Conservation (phyloP, 495 filamentous ascomycete species). For the Neurospora pannonica region DNA sequence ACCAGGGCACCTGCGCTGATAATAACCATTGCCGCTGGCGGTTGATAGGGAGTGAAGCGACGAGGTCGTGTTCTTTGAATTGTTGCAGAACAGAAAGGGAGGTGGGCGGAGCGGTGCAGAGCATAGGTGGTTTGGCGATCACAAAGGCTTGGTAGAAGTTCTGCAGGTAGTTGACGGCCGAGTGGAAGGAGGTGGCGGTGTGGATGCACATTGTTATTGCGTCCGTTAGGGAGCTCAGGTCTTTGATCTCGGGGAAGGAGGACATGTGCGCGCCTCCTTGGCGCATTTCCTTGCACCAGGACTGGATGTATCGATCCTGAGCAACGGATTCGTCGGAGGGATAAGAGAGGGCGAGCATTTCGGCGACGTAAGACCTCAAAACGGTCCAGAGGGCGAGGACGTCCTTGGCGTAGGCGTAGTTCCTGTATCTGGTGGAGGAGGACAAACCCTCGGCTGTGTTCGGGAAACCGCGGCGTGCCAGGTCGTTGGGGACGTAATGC, state of each 20-base stretch:
- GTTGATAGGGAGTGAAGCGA: conserved; percentile 32
- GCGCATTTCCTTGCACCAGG: conserved; percentile 29
- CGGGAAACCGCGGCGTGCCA: conserved; percentile 33
- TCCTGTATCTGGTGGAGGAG: conserved; percentile 27
- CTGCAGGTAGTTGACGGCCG: conserved; percentile 41
- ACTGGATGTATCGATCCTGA: conserved; percentile 21
- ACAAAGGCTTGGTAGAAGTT: conserved; percentile 42
- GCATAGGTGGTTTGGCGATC: conserved; percentile 31
- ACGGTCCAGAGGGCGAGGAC: conserved; percentile 31
- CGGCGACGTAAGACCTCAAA: conserved; percentile 26
- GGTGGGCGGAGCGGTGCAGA: conserved; percentile 25
- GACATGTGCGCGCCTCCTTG: conserved; percentile 21
- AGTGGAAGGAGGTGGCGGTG: conserved; percentile 40
- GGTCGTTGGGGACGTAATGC: conserved; percentile 38
- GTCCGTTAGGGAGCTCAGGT: conserved; percentile 76
- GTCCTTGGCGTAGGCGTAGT: conserved; percentile 39
- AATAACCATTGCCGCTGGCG: conserved; percentile 32
- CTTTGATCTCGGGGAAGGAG: conserved; percentile 58
- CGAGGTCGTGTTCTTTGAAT: conserved; percentile 27
- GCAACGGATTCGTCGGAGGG: conserved; percentile 18
- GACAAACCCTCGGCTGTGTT: conserved; percentile 23
- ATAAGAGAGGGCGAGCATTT: conserved; percentile 17
- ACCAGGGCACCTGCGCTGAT: conserved; percentile 32
- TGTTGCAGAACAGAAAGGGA: conserved; percentile 15
- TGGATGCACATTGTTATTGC: conserved; percentile 55